Conservation (phyloP, 768 basidiomycete genomes). For the Inosperma sp. region DNA sequence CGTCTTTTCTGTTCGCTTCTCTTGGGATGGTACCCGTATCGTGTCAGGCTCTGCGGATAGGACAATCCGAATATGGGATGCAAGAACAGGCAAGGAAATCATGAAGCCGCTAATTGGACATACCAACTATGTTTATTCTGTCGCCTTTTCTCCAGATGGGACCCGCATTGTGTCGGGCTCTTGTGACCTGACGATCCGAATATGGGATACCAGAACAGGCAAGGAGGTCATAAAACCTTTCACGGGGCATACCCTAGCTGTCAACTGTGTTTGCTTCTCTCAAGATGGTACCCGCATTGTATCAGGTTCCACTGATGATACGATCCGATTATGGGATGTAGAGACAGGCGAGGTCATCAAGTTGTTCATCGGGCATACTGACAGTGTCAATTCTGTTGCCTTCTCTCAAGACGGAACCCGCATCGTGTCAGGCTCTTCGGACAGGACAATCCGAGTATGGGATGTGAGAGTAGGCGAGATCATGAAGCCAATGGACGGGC, state of each 20-base stretch:
- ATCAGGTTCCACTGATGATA: constrained; percentile 19
- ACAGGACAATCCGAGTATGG: constrained; percentile 28
- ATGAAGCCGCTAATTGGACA: constrained; percentile 14
- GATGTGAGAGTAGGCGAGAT: constrained; percentile 21
- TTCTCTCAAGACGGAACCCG: constrained; percentile 43
- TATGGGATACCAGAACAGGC: constrained; percentile 20
- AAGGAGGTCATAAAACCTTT: constrained; percentile 6
- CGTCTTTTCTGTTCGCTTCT: constrained; percentile 2
- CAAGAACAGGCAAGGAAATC: background rate
- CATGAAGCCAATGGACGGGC: too few species aligned
- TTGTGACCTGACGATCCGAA: constrained; percentile 13
- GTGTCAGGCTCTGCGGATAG: too few species aligned
- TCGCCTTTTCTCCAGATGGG: too few species aligned
- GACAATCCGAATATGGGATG: too few species aligned
- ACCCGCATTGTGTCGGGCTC: too few species aligned
- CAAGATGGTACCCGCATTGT: constrained; percentile 17
- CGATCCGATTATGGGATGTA: constrained; percentile 22
- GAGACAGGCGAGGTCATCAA: constrained; percentile 18
- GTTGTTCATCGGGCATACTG: constrained; percentile 14
- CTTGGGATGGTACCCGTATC: background rate
- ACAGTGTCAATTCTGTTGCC: constrained; percentile 30
- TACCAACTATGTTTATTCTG: constrained; percentile 9
- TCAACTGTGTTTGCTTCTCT: constrained; percentile 16
- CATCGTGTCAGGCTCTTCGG: constrained; percentile 25
- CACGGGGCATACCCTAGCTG: constrained; percentile 14